phyloP scores from a whole-genome alignment of 2,329 filamentous ascomycete genomes.

The Botrytis deweyae region DNA sequence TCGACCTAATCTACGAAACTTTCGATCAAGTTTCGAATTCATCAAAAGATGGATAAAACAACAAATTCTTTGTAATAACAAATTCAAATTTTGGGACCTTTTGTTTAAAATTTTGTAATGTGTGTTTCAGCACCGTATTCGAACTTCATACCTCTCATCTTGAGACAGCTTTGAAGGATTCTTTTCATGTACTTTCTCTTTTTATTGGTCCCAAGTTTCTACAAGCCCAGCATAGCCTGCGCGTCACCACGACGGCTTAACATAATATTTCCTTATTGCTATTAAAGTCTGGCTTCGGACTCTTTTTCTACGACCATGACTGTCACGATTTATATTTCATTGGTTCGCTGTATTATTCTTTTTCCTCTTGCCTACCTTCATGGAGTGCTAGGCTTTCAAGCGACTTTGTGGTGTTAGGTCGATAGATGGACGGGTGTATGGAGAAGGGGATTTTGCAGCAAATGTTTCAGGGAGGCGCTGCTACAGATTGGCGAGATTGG shows the following conservation, averaged over 20 bases:
- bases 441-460: background rate
- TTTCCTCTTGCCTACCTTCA: background rate
- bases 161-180: slow-evolving; percentile 18
- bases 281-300: slow-evolving; percentile 2
- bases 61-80: slow-evolving; percentile 21
- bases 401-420: slow-evolving; percentile 6
- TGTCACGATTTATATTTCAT: slow-evolving; percentile 14
- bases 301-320: slow-evolving; percentile 19
- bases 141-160: slow-evolving; percentile 21
- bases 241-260: slow-evolving; percentile 10
- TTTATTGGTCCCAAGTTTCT: background rate
- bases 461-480: background rate
- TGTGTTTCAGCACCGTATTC: slow-evolving; percentile 17
- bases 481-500: background rate
- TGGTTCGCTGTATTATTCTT: slow-evolving; percentile 15
- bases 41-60: slow-evolving; percentile 14
- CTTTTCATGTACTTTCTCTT: slow-evolving; percentile 21
- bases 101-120: slow-evolving; percentile 24
- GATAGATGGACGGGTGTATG: background rate
- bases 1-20: slow-evolving; percentile 1
- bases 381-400: background rate
- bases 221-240: slow-evolving; percentile 4
- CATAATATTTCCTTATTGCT: slow-evolving; percentile 13
- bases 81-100: slow-evolving; percentile 21
- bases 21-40: slow-evolving; percentile 9